A percentile compares a stretch with the other conserved stretches of the same genome.
Evolutionary conservation across 192 early-diverging fungal species (phyloP).

Genomic region (Dispira simplex): DNA sequence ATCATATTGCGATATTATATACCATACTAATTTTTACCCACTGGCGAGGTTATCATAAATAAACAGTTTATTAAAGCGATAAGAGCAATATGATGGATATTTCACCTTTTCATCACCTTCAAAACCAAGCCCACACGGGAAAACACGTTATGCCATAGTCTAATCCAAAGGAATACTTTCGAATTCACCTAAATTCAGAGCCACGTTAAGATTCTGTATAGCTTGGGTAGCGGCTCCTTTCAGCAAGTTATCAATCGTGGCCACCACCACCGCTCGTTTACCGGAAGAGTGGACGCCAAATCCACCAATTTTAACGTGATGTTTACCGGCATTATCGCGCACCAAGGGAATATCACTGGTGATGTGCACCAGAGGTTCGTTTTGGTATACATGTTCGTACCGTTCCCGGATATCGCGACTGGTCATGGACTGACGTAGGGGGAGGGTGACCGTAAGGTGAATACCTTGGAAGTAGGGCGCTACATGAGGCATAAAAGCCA

Average conservation of each 20-base stretch:
- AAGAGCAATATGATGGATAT: too few relatives aligned
- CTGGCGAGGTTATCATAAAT: too few relatives aligned
- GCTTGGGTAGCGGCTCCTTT: slow-evolving; percentile 99
- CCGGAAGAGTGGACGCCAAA: slow-evolving; percentile 66
- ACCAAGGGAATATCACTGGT: slow-evolving; percentile 66
- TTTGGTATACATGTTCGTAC: slow-evolving; percentile 53
- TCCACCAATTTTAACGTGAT: slow-evolving; percentile 82
- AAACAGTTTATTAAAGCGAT: too few relatives aligned
- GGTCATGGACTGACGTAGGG: slow-evolving; percentile 57
- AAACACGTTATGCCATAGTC: too few relatives aligned
- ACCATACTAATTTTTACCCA: too few relatives aligned
- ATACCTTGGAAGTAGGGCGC: slow-evolving; percentile 62
- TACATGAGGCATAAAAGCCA: slow-evolving; percentile 19
- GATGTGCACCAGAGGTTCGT: slow-evolving; percentile 74
- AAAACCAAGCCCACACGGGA: too few relatives aligned
- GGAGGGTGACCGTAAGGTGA: slow-evolving; percentile 73
- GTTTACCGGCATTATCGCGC: slow-evolving; percentile 74
- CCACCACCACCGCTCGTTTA: slow-evolving; percentile 73
- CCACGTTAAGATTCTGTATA: slow-evolving; percentile 92
- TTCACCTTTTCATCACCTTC: too few relatives aligned
- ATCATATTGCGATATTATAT: too few relatives aligned
- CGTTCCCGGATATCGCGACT: slow-evolving; percentile 51
- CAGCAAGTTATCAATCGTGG: slow-evolving; percentile 91
- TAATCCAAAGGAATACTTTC: slow-evolving; percentile 60
- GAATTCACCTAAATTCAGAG: slow-evolving; percentile 77